A percentile compares a stretch with the other conserved stretches of the same genome.
These are phyloP conservation scores for Elasticomyces elasticus DNA, from an alignment of 495 filamentous ascomycete species.

Conservation along the genomic window DNA sequence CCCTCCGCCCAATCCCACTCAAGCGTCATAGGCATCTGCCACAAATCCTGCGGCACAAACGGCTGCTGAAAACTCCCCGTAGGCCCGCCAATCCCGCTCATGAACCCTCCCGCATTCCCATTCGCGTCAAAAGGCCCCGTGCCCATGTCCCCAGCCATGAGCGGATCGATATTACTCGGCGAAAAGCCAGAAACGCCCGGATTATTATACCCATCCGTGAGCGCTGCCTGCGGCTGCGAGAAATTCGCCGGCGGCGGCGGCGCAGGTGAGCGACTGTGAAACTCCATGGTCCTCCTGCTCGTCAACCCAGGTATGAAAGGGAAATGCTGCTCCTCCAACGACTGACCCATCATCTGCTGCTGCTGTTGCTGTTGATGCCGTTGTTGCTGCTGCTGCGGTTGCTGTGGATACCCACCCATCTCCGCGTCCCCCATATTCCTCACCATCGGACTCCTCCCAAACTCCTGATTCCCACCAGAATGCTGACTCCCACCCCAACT, in stretches of 20 bases:
- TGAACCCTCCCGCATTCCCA: background rate
- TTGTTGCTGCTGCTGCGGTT: conserved; percentile 3
- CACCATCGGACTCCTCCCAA: background rate
- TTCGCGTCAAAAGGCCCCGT: background rate
- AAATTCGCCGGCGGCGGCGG: background rate
- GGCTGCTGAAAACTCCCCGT: conserved; percentile 64
- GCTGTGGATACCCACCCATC: background rate
- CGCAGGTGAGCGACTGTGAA: background rate
- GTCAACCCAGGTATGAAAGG: background rate
- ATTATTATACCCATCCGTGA: conserved; percentile 4
- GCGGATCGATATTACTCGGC: background rate
- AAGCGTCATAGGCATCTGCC: conserved; percentile 90
- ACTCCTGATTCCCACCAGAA: background rate
- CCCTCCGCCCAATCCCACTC: conserved; percentile 96
- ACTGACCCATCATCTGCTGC: background rate
- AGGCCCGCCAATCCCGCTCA: background rate
- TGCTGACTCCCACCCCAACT: conserved; percentile 14
- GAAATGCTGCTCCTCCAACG: background rate
- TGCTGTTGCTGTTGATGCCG: background rate
- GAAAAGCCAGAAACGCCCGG: background rate
- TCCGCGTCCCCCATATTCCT: background rate
- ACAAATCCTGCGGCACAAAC: conserved; percentile 92
- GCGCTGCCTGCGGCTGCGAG: background rate
- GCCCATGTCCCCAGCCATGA: conserved; percentile 2
- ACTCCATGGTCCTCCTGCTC: background rate